These are phyloP conservation scores for Saccharomycodes ludwigii DNA, from an alignment of 805 yeast species.

Conservation along the genomic window DNA sequence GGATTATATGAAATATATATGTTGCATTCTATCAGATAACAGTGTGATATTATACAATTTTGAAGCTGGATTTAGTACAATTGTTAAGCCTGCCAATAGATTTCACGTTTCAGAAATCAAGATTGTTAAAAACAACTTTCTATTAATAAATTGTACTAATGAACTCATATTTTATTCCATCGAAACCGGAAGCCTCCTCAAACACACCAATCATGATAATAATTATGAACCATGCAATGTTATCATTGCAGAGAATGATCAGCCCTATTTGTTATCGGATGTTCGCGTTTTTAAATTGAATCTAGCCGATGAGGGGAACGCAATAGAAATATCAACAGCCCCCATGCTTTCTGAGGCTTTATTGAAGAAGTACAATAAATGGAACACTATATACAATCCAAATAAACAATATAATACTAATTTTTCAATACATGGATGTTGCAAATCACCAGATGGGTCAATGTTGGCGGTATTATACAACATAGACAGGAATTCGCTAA, in stretches of 20 bases:
- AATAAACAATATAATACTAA: conserved; percentile 14
- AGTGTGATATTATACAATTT: conserved; percentile 10
- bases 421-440: conserved; percentile 17
- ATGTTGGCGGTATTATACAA: conserved; percentile 18
- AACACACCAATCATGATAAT: no score
- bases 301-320: conserved; percentile 6
- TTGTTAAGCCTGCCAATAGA: conserved; percentile 8
- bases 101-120: conserved; percentile 14
- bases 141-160: conserved; percentile 11
- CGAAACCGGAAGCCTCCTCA: conserved; percentile 1
- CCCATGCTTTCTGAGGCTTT: conserved; percentile 15
- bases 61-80: not conserved
- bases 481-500: conserved; percentile 17
- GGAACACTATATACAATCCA: conserved; percentile 13
- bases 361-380: conserved; percentile 17
- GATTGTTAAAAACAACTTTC: conserved; percentile 7
- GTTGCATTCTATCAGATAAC: conserved; percentile 14
- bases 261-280: conserved; percentile 13
- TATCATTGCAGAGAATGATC: conserved; percentile 12
- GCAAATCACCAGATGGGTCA: conserved; percentile 19
- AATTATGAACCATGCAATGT: conserved; percentile 10
- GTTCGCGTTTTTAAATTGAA: conserved; percentile 10
- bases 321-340: conserved; percentile 10
- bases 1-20: conserved; percentile 5
- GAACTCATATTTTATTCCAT: conserved; percentile 8